These are phyloP conservation scores for Phialophora expanda DNA, from an alignment of 2,329 filamentous ascomycete genomes.

Conservation along the genomic window DNA sequence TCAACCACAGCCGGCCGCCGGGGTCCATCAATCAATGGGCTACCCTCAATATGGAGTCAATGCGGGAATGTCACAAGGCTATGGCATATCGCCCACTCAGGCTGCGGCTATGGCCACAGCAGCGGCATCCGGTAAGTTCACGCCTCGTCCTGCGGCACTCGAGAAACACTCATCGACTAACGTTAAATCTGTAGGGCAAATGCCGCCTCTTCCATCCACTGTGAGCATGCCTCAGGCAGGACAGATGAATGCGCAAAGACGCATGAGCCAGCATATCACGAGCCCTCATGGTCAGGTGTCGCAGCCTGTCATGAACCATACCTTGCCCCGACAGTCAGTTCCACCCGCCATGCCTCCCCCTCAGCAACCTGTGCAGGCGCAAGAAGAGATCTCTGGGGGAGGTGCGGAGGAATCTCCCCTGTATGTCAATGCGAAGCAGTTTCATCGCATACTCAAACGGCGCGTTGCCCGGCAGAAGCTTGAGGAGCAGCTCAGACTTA, in stretches of 20 bases:
- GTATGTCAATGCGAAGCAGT: conserved; percentile 98
- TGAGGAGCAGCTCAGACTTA: conserved; percentile 88
- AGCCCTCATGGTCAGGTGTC: conserved; percentile 76
- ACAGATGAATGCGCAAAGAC: conserved; percentile 62
- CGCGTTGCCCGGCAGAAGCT: conserved; percentile 90
- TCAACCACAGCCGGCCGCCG: conserved; percentile 66
- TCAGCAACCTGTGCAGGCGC: conserved; percentile 65
- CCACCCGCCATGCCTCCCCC: conserved; percentile 55
- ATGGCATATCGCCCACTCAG: conserved; percentile 81
- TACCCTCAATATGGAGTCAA: conserved; percentile 82
- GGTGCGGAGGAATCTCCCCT: conserved; percentile 87
- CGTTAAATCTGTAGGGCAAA: conserved; percentile 37
- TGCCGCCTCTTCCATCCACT: conserved; percentile 49
- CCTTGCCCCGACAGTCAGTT: conserved; percentile 57
- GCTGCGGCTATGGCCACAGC: conserved; percentile 94
- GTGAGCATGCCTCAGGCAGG: conserved; percentile 60
- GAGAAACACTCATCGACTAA: conserved; percentile 21
- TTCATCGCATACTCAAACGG: conserved; percentile 94
- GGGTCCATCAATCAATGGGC: conserved; percentile 72
- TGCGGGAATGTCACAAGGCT: conserved; percentile 72
- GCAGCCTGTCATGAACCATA: conserved; percentile 76
- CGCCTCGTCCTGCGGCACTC: conserved; percentile 45
- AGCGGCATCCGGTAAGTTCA: conserved; percentile 81
- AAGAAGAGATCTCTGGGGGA: conserved; percentile 73
- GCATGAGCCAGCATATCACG: conserved; percentile 75